These are phyloP conservation scores for Colletotrichum sp. DNA, from an alignment of 2,329 filamentous ascomycete genomes.

Conservation along the genomic window DNA sequence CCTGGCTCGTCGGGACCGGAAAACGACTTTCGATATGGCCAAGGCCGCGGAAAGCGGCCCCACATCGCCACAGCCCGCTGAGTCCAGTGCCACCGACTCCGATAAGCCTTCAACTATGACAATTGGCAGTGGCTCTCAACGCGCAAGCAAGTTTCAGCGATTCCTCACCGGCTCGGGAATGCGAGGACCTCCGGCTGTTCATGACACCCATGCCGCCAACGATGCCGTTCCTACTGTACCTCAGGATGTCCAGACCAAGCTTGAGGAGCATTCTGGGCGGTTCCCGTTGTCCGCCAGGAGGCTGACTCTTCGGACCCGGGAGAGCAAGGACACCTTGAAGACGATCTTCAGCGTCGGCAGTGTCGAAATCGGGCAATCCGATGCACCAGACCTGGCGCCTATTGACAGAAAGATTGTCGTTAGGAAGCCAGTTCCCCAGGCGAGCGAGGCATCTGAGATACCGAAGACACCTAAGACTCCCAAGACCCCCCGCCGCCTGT, in stretches of 20 bases:
- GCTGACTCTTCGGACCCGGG: constrained; percentile 39
- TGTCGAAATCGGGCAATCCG: constrained; percentile 31
- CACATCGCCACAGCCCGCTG: constrained; percentile 26
- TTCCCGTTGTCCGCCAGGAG: constrained; percentile 40
- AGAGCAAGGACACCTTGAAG: constrained; percentile 53
- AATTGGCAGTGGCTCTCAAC: constrained; percentile 33
- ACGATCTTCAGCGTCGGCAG: constrained; percentile 58
- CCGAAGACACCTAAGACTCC: not conserved
- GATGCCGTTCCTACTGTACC: constrained; percentile 40
- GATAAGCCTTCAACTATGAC: constrained; percentile 36
- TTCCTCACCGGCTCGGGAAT: constrained; percentile 38
- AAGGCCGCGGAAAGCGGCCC: constrained; percentile 17
- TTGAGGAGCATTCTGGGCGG: constrained; percentile 37
- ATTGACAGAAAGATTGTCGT: not conserved
- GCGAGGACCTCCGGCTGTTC: constrained; percentile 33
- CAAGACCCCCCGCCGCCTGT: constrained; percentile 8
- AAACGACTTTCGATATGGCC: constrained; percentile 24
- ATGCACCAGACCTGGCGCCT: not conserved
- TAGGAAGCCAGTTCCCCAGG: not conserved
- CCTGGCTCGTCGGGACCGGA: constrained; percentile 21
- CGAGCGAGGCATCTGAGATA: not conserved
- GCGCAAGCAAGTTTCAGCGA: constrained; percentile 38
- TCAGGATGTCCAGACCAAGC: constrained; percentile 36
- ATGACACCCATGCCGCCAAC: constrained; percentile 36
- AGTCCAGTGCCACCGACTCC: constrained; percentile 32